These are phyloP conservation scores for Syzygium oleosum DNA, from an alignment of 345 rosid species.

Conservation along the genomic window DNA sequence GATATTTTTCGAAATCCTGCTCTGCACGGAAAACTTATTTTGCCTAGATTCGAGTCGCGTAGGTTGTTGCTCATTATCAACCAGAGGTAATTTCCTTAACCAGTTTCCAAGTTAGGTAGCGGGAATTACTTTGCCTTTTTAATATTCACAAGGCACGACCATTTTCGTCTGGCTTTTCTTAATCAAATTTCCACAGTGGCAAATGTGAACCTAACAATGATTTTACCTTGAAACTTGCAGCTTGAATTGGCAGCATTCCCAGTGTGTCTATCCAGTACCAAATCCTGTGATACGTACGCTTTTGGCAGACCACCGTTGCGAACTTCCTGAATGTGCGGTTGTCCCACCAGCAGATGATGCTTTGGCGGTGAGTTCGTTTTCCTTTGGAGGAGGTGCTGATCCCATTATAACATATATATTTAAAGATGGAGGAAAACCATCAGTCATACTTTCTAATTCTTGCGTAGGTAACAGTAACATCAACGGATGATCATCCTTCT, in stretches of 20 bases:
- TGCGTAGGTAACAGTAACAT: neutral
- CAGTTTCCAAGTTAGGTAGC: neutral
- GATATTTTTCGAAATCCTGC: conserved; percentile 35
- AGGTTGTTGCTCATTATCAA: conserved; percentile 32
- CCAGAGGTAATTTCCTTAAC: conserved; percentile 27
- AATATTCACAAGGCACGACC: neutral
- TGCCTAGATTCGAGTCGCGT: conserved; percentile 21
- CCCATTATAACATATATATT: neutral
- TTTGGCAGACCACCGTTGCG: conserved; percentile 38
- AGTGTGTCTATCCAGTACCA: conserved; percentile 24
- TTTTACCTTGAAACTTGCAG: conserved; percentile 19
- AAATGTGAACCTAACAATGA: neutral
- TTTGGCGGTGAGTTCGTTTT: neutral
- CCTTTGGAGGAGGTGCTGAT: neutral
- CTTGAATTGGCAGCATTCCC: conserved; percentile 47
- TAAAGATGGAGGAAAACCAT: neutral
- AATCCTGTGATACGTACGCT: conserved; percentile 34
- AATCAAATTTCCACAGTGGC: neutral
- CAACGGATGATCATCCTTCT: neutral
- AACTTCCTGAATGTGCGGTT: neutral
- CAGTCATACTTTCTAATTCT: neutral
- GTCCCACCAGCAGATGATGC: conserved; percentile 5
- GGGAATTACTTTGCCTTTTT: neutral
- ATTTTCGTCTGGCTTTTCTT: neutral
- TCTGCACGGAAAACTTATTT: conserved; percentile 26